A percentile compares a stretch with the other conserved stretches of the same genome.
Evolutionary conservation across 2,329 filamentous ascomycete genomes (phyloP).

Genomic region (Diplocarpon rosae): DNA sequence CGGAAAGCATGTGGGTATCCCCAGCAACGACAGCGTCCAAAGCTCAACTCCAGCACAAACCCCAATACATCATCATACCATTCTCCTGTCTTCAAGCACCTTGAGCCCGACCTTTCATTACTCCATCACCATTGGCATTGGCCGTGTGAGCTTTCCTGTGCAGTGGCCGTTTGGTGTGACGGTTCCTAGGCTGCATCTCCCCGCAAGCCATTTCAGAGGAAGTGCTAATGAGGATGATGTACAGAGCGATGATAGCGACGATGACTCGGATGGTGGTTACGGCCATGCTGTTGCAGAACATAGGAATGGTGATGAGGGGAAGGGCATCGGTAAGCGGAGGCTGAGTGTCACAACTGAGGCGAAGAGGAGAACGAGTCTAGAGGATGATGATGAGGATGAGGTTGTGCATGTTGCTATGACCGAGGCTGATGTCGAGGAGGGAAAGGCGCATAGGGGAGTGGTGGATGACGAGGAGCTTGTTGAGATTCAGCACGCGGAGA

Average conservation of each 20-base stretch:
- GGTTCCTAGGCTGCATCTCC: background rate
- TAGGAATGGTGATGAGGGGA: background rate
- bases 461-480: conserved; percentile 12
- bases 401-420: conserved; percentile 20
- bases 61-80: conserved; percentile 5
- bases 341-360: conserved; percentile 2
- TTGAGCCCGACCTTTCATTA: conserved; percentile 1
- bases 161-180: conserved; percentile 19
- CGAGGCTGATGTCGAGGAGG: conserved; percentile 4
- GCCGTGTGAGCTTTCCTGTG: conserved; percentile 16
- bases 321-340: background rate
- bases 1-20: conserved; percentile 22
- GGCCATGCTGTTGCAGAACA: conserved; percentile 10
- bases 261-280: conserved; percentile 7
- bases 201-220: conserved; percentile 3
- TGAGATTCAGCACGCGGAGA: conserved; percentile 22
- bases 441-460: background rate
- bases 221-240: conserved; percentile 17
- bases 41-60: background rate
- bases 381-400: conserved; percentile 27
- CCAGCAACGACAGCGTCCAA: conserved; percentile 2
- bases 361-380: conserved; percentile 24
- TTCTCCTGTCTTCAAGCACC: conserved; percentile 8
- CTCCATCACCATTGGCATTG: conserved; percentile 3
- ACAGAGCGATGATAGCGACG: conserved; percentile 14